Base-by-base conservation (phyloP, 202 grass and related monocot species). In the Brachypodium distachyon region DNA sequence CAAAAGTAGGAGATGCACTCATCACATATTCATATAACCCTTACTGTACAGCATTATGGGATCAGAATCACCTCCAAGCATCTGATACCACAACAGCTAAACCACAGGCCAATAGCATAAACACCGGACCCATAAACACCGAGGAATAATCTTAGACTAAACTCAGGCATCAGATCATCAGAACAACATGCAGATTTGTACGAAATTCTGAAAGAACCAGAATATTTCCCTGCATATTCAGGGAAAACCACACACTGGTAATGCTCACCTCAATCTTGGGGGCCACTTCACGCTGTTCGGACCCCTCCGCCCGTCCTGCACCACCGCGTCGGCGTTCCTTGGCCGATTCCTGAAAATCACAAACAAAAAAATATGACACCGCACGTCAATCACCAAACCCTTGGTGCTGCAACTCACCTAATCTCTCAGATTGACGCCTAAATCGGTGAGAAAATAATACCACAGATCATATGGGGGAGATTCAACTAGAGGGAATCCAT, bases 201-300 rank as follows among this genome's bases (percentile, higher is more conserved):
- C 26, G 16, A 56, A 80, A 63, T 75, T 62, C 27, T 31, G 3
- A 40, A 6, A 19, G 37, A 11, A 72, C 6, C 28, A 59, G 72
- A 88, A 84, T 72, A 84, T 59, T 64, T 42, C 19, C 18, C 61
- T 65, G 86, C 71, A 84, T 85, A 88, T 88, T 69, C 56, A 76
- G 57, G 54, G 63, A 25, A 55, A 89, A 59, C 12, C 72, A 22
- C 56, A 60, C 42, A 47, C 49, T 77, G 14, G 14, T 3, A 67
- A 81, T 19, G 34, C 86, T 77, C 86, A 88, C 86, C 81, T 88
- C 86, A 70, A 68, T 83, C 47, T 56, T 42, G 26, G 63, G 14
- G 47, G 39, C 76, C 81, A 80, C 13, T 65, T 71, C 55, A 1
- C 14, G 70, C 9, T 72, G 48, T 18, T 53, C 72, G 0, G 57